Evolutionary conservation across 352 stramenopile species (phyloP).

Genomic region (Pythium aristosporum): DNA sequence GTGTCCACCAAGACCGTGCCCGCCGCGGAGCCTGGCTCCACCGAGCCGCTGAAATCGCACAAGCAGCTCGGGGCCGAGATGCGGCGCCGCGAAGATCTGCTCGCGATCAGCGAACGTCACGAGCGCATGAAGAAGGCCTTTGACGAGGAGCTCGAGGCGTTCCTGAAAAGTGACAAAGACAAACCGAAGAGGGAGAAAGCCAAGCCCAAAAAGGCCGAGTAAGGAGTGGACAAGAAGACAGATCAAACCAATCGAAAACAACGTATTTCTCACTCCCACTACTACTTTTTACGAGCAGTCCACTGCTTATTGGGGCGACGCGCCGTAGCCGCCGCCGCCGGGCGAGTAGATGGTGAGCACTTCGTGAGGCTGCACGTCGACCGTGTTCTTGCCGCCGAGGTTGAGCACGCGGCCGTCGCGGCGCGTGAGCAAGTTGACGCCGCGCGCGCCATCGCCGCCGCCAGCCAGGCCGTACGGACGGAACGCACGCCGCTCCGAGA

Average conservation of each 20-base stretch:
- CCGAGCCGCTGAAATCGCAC: slow-evolving; percentile 5
- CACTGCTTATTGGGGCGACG: slow-evolving; percentile 17
- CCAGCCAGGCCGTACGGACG: slow-evolving; percentile 94
- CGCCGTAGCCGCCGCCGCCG: slow-evolving; percentile 94
- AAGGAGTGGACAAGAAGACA: slow-evolving; percentile 26
- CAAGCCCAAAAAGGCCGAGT: slow-evolving; percentile 7
- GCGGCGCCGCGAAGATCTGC: slow-evolving; percentile 31
- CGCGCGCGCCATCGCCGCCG: slow-evolving; percentile 85
- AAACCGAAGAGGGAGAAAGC: slow-evolving; percentile 1
- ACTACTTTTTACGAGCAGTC: no score
- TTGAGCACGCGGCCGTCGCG: slow-evolving; percentile 69
- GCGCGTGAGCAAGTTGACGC: slow-evolving; percentile 92
- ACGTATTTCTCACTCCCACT: not conserved
- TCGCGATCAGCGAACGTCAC: slow-evolving; percentile 40
- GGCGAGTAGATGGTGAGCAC: slow-evolving; percentile 95
- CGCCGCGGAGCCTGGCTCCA: not conserved
- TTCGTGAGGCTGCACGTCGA: slow-evolving; percentile 91
- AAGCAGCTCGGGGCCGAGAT: slow-evolving; percentile 20
- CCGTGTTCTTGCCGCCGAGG: slow-evolving; percentile 93
- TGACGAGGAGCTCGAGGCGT: slow-evolving; percentile 63
- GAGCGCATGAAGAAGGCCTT: slow-evolving; percentile 56
- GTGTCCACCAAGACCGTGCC: slow-evolving; percentile 18
- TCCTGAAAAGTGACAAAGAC: slow-evolving; percentile 34
- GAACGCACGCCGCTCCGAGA: slow-evolving; percentile 96
- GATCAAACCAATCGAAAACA: not conserved